A percentile compares a stretch with the other conserved stretches of the same genome.
phyloP scores from a whole-genome alignment of 257 asterid species.

The Cinchona pubescens region DNA sequence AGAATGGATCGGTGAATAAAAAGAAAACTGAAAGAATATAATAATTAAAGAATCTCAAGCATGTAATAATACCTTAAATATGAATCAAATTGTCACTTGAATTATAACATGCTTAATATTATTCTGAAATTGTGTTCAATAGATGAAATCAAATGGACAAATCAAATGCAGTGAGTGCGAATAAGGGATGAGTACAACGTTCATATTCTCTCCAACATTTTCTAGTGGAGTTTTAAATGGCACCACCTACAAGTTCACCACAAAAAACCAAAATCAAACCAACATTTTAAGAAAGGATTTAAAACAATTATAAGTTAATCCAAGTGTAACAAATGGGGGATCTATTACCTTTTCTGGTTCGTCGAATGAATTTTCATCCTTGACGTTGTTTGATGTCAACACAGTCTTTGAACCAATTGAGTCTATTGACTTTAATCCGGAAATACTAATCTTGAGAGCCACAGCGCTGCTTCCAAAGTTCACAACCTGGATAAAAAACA shows the following conservation, averaged over 20 bases:
- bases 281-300: background rate
- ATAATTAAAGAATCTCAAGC: too few relatives aligned
- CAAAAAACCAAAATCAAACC: background rate
- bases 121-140: slow-evolving; percentile 42
- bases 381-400: slow-evolving; percentile 49
- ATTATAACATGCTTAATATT: too few relatives aligned
- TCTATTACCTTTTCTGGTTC: slow-evolving; percentile 60
- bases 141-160: slow-evolving; percentile 32
- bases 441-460: slow-evolving; percentile 46
- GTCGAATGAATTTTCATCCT: slow-evolving; percentile 76
- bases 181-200: slow-evolving; percentile 44
- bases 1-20: too few relatives aligned
- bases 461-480: slow-evolving; percentile 52
- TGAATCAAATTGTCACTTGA: too few relatives aligned
- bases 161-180: slow-evolving; percentile 58
- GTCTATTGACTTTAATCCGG: slow-evolving; percentile 40
- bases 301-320: background rate
- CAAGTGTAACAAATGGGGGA: background rate
- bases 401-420: slow-evolving; percentile 48
- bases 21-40: too few relatives aligned
- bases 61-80: too few relatives aligned
- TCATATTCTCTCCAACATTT: slow-evolving; percentile 48
- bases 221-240: slow-evolving; percentile 42
- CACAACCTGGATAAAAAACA: slow-evolving; percentile 54
- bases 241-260: slow-evolving; percentile 43